phyloP scores from a whole-genome alignment of 768 basidiomycete genomes.

The Auricularia sp. region DNA sequence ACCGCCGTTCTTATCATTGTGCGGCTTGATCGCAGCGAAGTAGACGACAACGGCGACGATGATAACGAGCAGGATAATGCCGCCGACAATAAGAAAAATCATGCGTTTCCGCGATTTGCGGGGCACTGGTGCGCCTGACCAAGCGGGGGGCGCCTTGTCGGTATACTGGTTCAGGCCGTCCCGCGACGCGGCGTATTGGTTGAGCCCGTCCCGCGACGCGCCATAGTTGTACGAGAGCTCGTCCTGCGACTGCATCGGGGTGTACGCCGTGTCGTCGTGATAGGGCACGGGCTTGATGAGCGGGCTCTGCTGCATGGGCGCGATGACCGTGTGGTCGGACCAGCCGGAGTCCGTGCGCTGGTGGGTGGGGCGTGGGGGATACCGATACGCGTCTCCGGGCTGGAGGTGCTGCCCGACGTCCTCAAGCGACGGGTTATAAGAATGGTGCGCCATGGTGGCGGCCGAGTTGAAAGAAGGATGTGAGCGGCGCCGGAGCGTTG shows the following conservation, averaged over 20 bases:
- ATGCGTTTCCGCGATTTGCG: constrained; percentile 19
- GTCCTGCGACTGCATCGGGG: not conserved
- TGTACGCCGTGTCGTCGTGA: not conserved
- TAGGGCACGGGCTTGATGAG: not conserved
- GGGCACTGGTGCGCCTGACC: not conserved
- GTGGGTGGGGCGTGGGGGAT: not conserved
- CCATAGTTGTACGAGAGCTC: not conserved
- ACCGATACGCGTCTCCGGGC: not conserved
- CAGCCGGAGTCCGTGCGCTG: not conserved
- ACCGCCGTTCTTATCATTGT: constrained; percentile 16
- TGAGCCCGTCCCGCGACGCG: not conserved
- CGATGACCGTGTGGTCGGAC: not conserved
- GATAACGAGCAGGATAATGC: constrained; percentile 40
- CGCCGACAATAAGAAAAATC: constrained; percentile 35
- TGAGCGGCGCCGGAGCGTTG: not conserved
- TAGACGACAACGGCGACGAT: constrained; percentile 60
- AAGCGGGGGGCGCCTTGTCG: not conserved
- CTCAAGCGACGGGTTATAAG: not conserved
- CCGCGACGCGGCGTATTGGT: not conserved
- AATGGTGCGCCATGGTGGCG: not conserved
- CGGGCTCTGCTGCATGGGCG: not conserved
- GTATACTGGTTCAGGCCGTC: not conserved
- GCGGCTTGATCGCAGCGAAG: constrained; percentile 48
- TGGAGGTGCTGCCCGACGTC: not conserved
- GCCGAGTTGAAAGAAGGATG: not conserved